These are phyloP conservation scores for Globisporangium recalcitrans DNA, from an alignment of 352 stramenopile genomes.

Conservation along the genomic window DNA sequence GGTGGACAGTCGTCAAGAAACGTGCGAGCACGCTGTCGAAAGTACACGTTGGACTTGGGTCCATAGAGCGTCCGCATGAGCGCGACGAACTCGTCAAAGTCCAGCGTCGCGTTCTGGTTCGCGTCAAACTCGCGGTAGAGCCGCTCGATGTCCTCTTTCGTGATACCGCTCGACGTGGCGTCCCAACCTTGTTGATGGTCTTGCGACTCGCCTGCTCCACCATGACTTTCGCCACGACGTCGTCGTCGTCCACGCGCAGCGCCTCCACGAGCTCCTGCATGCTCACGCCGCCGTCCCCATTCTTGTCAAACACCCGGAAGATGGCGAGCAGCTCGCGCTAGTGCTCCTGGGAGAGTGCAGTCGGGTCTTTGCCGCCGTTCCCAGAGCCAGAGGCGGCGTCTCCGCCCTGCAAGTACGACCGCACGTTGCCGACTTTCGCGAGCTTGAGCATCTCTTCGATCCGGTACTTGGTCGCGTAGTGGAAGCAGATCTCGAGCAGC, in stretches of 20 bases:
- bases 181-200: neutral
- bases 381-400: slow-evolving; percentile 8
- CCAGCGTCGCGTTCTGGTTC: slow-evolving; percentile 42
- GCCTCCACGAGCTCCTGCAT: slow-evolving; percentile 74
- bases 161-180: slow-evolving; percentile 34
- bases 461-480: slow-evolving; percentile 51
- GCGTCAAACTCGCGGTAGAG: slow-evolving; percentile 55
- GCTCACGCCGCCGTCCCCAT: slow-evolving; percentile 55
- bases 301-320: slow-evolving; percentile 67
- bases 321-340: slow-evolving; percentile 48
- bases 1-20: too few species aligned
- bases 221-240: slow-evolving; percentile 42
- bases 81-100: slow-evolving; percentile 67
- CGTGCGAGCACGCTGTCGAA: slow-evolving; percentile 2
- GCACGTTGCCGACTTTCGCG: slow-evolving; percentile 57
- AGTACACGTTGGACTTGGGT: slow-evolving; percentile 16
- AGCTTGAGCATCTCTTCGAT: slow-evolving; percentile 69
- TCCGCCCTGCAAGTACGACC: slow-evolving; percentile 32
- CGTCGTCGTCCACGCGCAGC: slow-evolving; percentile 59
- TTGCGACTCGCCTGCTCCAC: slow-evolving; percentile 26
- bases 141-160: slow-evolving; percentile 46
- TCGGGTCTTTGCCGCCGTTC: neutral
- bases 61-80: slow-evolving; percentile 53
- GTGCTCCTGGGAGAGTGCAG: slow-evolving; percentile 26
- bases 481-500: slow-evolving; percentile 59